Conservation (phyloP, 495 filamentous ascomycete genomes). For the Terfezia claveryi region DNA sequence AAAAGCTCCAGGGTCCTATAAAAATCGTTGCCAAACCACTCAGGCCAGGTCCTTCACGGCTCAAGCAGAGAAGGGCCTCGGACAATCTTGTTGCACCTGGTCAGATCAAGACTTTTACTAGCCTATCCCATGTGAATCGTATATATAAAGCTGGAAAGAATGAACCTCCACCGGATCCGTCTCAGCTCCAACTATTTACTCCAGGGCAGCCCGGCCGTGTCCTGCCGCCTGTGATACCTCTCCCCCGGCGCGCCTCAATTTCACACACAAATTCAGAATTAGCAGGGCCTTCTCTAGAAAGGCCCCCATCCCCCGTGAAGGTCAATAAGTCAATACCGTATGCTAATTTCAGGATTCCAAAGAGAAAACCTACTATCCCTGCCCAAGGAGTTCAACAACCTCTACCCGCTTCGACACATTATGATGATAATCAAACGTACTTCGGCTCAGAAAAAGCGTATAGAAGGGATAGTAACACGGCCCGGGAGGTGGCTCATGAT, state of each 20-base stretch:
- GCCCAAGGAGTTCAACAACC: background rate
- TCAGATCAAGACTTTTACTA: background rate
- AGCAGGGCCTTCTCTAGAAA: too few species aligned
- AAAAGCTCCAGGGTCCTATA: too few species aligned
- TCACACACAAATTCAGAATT: background rate
- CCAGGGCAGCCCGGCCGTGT: slow-evolving; percentile 3
- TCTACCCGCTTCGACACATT: background rate
- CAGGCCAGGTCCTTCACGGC: background rate
- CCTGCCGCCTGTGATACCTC: background rate
- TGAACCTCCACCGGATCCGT: slow-evolving; percentile 16
- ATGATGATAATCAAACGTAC: too few species aligned
- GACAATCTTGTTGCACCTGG: background rate
- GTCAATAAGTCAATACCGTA: background rate
- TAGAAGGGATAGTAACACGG: too few species aligned
- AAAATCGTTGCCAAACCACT: background rate
- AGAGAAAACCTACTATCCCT: background rate
- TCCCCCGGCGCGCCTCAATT: slow-evolving; percentile 1
- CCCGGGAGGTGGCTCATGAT: too few species aligned
- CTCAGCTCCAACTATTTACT: slow-evolving; percentile 22
- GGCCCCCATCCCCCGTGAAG: too few species aligned
- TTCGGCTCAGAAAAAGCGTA: too few species aligned
- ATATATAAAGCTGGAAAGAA: slow-evolving; percentile 12
- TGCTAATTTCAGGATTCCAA: slow-evolving; percentile 3
- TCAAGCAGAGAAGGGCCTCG: background rate
- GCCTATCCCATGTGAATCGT: slow-evolving; percentile 2